A percentile compares a stretch with the other conserved stretches of the same genome.
phyloP scores from a whole-genome alignment of 305 asterid genomes.

The Solanum hybrid region DNA sequence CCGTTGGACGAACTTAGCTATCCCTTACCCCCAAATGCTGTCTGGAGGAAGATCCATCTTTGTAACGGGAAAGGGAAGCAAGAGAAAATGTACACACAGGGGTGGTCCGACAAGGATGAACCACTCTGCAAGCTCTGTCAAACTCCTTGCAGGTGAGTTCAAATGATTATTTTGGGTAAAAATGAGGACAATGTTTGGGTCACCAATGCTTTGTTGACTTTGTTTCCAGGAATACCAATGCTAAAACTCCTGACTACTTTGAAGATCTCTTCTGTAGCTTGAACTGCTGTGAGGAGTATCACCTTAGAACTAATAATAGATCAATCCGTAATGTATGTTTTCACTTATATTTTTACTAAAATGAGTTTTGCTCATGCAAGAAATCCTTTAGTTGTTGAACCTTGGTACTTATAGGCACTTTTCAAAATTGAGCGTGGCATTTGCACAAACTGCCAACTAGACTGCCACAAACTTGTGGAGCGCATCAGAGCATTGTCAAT shows the following conservation, averaged over 20 bases:
- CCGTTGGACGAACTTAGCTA: conserved; percentile 60
- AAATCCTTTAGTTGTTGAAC: conserved; percentile 11
- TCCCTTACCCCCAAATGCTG: conserved; percentile 74
- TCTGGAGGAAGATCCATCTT: conserved; percentile 58
- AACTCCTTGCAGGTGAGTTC: conserved; percentile 73
- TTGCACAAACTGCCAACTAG: conserved; percentile 64
- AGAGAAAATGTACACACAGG: conserved; percentile 69
- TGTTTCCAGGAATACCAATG: conserved; percentile 52
- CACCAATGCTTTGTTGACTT: conserved; percentile 6
- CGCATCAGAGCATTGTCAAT: conserved; percentile 50
- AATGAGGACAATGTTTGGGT: not conserved
- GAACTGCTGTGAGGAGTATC: conserved; percentile 79
- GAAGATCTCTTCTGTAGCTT: conserved; percentile 89
- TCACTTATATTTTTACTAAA: not conserved
- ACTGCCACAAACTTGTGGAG: conserved; percentile 81
- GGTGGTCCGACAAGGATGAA: conserved; percentile 74
- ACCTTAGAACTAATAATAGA: conserved; percentile 60
- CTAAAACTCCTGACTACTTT: conserved; percentile 68
- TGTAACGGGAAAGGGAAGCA: conserved; percentile 38
- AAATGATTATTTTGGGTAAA: not conserved
- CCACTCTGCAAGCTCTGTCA: conserved; percentile 98
- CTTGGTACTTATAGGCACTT: conserved; percentile 48
- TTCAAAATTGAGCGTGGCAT: conserved; percentile 80
- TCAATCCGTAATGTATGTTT: conserved; percentile 44
- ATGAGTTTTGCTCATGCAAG: not conserved